A percentile compares a stretch with the other conserved stretches of the same genome.
phyloP scores from a whole-genome alignment of 139 green algal genomes.

The Deuterostichococcus epilithicus region DNA sequence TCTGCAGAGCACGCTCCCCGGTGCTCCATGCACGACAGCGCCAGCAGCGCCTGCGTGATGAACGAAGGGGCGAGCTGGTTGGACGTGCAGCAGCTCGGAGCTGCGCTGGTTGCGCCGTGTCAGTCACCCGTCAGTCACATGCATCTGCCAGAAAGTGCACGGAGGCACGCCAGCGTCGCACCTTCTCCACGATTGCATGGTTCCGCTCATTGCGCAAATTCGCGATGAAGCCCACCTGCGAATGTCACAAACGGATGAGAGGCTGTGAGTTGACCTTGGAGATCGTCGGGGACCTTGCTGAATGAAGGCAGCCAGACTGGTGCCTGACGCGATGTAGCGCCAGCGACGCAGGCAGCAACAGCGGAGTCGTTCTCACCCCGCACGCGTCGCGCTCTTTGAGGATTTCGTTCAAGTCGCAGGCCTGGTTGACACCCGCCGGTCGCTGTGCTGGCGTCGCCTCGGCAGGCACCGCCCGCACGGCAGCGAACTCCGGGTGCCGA shows the following conservation, averaged over 20 bases:
- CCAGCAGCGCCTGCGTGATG: conserved; percentile 72
- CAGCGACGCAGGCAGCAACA: background rate
- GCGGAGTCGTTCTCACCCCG: conserved; percentile 63
- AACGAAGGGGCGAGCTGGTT: background rate
- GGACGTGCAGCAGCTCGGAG: background rate
- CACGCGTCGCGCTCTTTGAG: conserved; percentile 92
- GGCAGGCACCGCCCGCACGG: background rate
- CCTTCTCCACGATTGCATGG: conserved; percentile 90
- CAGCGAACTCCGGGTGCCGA: background rate
- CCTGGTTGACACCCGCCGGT: conserved; percentile 14
- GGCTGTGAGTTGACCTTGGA: background rate
- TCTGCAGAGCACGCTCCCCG: conserved; percentile 95
- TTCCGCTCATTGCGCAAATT: conserved; percentile 80
- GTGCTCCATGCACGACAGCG: conserved; percentile 99
- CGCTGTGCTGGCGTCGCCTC: background rate
- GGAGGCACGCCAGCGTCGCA: no score
- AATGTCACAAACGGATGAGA: background rate
- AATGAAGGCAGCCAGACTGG: background rate
- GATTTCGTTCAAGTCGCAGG: conserved; percentile 83
- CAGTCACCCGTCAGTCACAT: conserved; percentile 11
- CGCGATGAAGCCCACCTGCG: conserved; percentile 95
- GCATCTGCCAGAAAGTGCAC: background rate
- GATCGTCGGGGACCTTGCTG: background rate
- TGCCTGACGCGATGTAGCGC: background rate
- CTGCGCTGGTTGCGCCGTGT: no score